These are phyloP conservation scores for Polytrichum commune DNA, from an alignment of 225 moss, liverwort and hornwort genomes.

Conservation along the genomic window DNA sequence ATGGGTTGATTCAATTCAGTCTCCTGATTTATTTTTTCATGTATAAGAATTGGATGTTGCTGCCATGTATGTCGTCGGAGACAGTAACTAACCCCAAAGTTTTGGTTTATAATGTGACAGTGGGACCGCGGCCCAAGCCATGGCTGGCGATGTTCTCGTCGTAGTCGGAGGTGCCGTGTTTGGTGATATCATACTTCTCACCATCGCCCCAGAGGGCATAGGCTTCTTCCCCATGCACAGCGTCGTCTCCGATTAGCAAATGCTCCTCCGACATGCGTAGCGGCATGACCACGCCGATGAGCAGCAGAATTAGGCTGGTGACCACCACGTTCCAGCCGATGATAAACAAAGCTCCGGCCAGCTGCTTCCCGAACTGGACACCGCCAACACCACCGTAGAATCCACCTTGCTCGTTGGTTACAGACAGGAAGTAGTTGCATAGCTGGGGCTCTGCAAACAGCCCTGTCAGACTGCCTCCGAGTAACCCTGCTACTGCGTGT, in stretches of 20 bases:
- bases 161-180: slow-evolving; percentile 29
- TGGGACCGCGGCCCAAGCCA: not conserved
- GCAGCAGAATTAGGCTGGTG: slow-evolving; percentile 29
- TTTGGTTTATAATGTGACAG: not conserved
- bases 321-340: slow-evolving; percentile 42
- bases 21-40: not conserved
- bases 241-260: slow-evolving; percentile 40
- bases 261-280: slow-evolving; percentile 50
- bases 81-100: too few species aligned
- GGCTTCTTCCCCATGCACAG: slow-evolving; percentile 52
- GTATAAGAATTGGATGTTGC: not conserved
- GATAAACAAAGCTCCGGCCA: slow-evolving; percentile 20
- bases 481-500: slow-evolving; percentile 5
- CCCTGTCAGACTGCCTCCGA: not conserved
- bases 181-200: slow-evolving; percentile 23
- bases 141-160: not conserved
- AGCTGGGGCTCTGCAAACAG: slow-evolving; percentile 12
- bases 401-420: slow-evolving; percentile 22
- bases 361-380: slow-evolving; percentile 43
- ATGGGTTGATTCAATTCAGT: not conserved
- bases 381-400: slow-evolving; percentile 43
- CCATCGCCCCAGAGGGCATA: slow-evolving; percentile 24
- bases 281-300: slow-evolving; percentile 26
- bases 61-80: not conserved
- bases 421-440: slow-evolving; percentile 38